Percentiles rank a stretch among this genome's conserved stretches.
Conservation (phyloP, 2,329 filamentous ascomycete species). For the Neofusicoccum cordaticola region DNA sequence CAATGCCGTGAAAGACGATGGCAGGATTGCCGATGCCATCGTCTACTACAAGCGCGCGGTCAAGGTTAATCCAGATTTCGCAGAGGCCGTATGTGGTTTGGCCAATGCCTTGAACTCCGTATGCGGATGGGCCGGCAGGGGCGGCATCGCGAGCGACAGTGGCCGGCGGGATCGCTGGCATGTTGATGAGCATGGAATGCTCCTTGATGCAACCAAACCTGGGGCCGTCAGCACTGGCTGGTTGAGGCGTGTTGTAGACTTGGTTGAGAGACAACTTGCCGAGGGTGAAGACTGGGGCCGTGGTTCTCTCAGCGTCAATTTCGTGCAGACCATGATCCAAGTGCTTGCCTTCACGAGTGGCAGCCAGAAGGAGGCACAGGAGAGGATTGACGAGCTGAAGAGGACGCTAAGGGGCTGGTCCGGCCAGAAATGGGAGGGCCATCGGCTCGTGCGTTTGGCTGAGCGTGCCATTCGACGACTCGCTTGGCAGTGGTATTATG, state of each 20-base stretch:
- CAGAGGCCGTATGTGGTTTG: conserved; percentile 92
- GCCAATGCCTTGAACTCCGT: conserved; percentile 95
- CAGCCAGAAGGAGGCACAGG: conserved; percentile 30
- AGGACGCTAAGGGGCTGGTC: conserved; percentile 55
- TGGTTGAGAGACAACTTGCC: conserved; percentile 81
- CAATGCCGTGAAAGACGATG: conserved; percentile 96
- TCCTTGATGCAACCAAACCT: conserved; percentile 67
- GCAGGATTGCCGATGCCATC: conserved; percentile 88
- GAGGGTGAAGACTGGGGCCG: conserved; percentile 86
- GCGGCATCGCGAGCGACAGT: conserved; percentile 72
- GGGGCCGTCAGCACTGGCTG: conserved; percentile 68
- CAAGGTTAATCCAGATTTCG: conserved; percentile 87
- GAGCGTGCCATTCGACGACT: conserved; percentile 78
- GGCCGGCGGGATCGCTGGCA: conserved; percentile 88
- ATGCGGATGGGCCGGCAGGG: conserved; percentile 88
- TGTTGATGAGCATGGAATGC: conserved; percentile 78
- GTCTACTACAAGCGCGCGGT: conserved; percentile 88
- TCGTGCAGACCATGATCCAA: conserved; percentile 43
- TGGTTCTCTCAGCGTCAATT: conserved; percentile 56
- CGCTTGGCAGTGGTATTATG: conserved; percentile 83
- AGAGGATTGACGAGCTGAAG: conserved; percentile 38
- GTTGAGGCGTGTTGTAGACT: conserved; percentile 85
- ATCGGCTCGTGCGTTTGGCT: conserved; percentile 75
- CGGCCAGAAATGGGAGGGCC: conserved; percentile 81
- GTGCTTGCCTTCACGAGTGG: conserved; percentile 43